Base-by-base conservation (phyloP, 116 monocot genomes). In the Papilionanthe hybrid region DNA sequence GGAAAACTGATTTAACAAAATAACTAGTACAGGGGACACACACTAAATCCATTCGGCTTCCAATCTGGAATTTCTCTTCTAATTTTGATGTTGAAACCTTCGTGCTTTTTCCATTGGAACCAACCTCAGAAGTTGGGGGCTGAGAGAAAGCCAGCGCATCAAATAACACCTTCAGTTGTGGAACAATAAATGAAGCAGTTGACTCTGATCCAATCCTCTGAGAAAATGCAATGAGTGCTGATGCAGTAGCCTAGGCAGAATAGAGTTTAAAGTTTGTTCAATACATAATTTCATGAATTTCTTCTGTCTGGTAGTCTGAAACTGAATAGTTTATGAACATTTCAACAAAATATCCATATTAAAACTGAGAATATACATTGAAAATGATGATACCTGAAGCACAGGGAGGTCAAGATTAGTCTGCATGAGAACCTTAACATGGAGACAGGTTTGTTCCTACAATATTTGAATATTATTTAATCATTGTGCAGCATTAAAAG, bases 141-240 rank as follows among this genome's bases (percentile, higher is more conserved):
- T 86, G 91, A 80, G 90, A 87, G 79, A 94, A 94, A 48, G 93
- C 91, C 50, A 99, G 79, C 76, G 95, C 95, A 81, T 90, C 87
- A 90, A 99, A 99, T 47, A 99, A 78, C 44, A 85, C 85, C 82
- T 87, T 92, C 19, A 99, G 83, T 82, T 93, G 91, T 80, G 95
- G 99, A 63, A 99, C 67, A 45, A 99, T 83, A 87, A 90, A 82
- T 32, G 82, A 78, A 81, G 81, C 28, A 41, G 93, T 92, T 23
- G 72, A 84, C 37, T 99, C 95, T 78, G 91, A 77, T 71, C 99
- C 99, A 84, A 99, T 86, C 81, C 81, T 86, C 80, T 93, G 86
- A 80, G 90, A 99, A 76, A 95, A 75, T 81, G 74, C 68, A 71
- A 93, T 63, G 57, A 99, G 91, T 69, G 86, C 78, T 19, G 81